Evolutionary conservation across 2,329 filamentous ascomycete genomes (phyloP).

Genomic region (Hypoxylon sp.): DNA sequence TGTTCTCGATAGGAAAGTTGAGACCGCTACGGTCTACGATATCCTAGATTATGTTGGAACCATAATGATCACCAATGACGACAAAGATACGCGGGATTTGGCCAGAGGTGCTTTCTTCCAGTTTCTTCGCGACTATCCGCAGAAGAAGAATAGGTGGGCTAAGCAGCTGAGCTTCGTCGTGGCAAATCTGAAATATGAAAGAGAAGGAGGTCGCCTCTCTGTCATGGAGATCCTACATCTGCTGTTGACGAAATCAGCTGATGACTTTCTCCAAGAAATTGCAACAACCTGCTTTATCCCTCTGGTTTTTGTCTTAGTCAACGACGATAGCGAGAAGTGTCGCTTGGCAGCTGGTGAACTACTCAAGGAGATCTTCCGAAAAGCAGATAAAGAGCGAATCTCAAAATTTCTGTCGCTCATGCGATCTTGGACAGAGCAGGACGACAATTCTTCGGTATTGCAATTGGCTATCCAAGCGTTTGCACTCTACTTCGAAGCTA

Average conservation of each 20-base stretch:
- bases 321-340: conserved; percentile 90
- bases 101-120: conserved; percentile 93
- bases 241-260: conserved; percentile 86
- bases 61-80: conserved; percentile 97
- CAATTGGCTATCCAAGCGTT: conserved; percentile 85
- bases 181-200: conserved; percentile 90
- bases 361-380: conserved; percentile 84
- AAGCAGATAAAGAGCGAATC: conserved; percentile 79
- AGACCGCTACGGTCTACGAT: conserved; percentile 92
- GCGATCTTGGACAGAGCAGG: conserved; percentile 81
- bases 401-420: conserved; percentile 80
- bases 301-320: conserved; percentile 85
- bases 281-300: conserved; percentile 87
- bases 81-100: conserved; percentile 87
- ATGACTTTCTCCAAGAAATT: conserved; percentile 86
- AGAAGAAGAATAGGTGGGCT: conserved; percentile 87
- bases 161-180: conserved; percentile 92
- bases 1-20: conserved; percentile 85
- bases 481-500: conserved; percentile 83
- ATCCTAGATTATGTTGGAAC: conserved; percentile 88
- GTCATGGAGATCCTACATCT: conserved; percentile 93
- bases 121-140: conserved; percentile 94
- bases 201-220: conserved; percentile 89
- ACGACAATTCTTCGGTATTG: conserved; percentile 78
- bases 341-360: conserved; percentile 84